phyloP scores from a whole-genome alignment of 371 early-diverging fungal species.

The Lichtheimia ramosa region DNA sequence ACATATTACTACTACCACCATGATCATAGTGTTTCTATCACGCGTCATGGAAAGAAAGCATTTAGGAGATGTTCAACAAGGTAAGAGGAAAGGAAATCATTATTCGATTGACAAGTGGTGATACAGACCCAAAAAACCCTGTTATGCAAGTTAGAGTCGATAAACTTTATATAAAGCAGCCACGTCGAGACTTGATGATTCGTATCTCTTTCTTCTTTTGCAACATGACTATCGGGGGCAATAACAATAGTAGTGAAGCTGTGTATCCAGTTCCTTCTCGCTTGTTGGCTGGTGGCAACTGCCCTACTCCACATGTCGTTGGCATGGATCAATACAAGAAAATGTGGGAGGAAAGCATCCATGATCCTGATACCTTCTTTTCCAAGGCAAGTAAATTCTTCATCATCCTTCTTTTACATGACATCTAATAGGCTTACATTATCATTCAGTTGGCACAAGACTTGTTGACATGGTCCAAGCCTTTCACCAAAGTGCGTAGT shows the following conservation, averaged over 20 bases:
- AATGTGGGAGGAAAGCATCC: slow-evolving; percentile 70
- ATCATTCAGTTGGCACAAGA: slow-evolving; percentile 64
- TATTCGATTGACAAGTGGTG: too few relatives aligned
- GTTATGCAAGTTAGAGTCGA: too few relatives aligned
- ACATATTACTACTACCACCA: too few relatives aligned
- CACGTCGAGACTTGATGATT: not conserved
- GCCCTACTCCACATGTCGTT: slow-evolving; percentile 63
- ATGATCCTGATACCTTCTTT: slow-evolving; percentile 78
- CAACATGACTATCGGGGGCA: slow-evolving; percentile 3
- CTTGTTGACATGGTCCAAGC: slow-evolving; percentile 73
- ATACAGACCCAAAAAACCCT: too few relatives aligned
- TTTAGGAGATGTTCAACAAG: too few relatives aligned
- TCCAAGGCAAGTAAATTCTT: slow-evolving; percentile 61
- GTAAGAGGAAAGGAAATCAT: too few relatives aligned
- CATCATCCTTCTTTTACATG: not conserved
- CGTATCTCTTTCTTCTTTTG: not conserved
- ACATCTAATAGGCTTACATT: not conserved
- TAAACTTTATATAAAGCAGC: too few relatives aligned
- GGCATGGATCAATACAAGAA: slow-evolving; percentile 72
- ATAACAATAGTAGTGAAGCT: slow-evolving; percentile 11
- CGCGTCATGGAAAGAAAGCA: too few relatives aligned
- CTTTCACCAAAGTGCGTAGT: slow-evolving; percentile 64
- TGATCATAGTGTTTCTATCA: too few relatives aligned
- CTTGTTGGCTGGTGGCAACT: slow-evolving; percentile 28
- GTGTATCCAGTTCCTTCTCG: slow-evolving; percentile 48